Evolutionary conservation across 176 grass and related monocot species (phyloP), one percentile per base, ranked within the genome.

Genomic region (Avena eriantha): DNA sequence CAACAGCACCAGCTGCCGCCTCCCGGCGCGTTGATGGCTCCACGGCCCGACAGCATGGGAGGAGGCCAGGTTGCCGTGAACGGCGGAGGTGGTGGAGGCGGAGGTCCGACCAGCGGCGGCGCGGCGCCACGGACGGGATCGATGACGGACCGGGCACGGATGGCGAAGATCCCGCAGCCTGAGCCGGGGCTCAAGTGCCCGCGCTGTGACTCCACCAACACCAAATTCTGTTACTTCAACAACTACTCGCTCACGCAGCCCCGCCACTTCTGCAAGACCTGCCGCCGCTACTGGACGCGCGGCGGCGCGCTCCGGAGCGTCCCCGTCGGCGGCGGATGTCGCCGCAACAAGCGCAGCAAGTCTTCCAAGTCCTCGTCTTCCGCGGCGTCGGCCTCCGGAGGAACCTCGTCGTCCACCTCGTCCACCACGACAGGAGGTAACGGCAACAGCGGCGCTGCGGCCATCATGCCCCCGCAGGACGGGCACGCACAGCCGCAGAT

Each of bases 151-250:
- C 70, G 86, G 7, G 93, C 95, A 9, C 86, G 95, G 79, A 69
- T 98, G 0, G 91, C 87, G 0, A 95, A 93, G 89, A 83, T 93
- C 49, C 89, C 93, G 34, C 91, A 93, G 80, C 93, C 95, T 21
- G 95, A 98, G 75, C 87, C 89, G 61, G 87, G 84, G 12, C 95
- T 98, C 83, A 98, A 95, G 87, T 98, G 95, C 67, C 95, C 95
- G n/a, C 95, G 95, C 57, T 98, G 95, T 91, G 95, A 98, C 21
- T 98, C 95, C 33, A 80, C 85, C 54, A 98, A 98, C 89, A 98
- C 95, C 89, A 98, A 98, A 87, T 98, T 98, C 45, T 98, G 95
- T 87, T 98, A 98, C 89, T 98, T 92, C 87, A 98, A 98, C 83
- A 98, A 98, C 84, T 98, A 98, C 91, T 98, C 95, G 21, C 95